Evolutionary conservation across 2,329 filamentous ascomycete species (phyloP), one percentile per base, ranked within the genome.

Genomic region (Endothia cerciana): DNA sequence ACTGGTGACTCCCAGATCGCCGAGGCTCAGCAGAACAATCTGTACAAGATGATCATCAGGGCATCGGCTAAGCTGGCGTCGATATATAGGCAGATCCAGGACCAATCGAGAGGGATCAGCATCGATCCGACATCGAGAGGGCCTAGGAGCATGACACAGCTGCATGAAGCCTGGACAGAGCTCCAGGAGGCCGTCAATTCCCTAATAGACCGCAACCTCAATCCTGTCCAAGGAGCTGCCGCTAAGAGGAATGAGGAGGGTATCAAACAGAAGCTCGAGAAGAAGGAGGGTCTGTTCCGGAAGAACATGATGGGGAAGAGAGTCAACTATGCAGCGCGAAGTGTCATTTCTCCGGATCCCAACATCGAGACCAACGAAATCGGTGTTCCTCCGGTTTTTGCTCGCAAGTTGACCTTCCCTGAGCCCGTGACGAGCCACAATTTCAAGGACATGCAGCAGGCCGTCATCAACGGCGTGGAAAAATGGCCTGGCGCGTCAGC

Each of bases 261-360:
- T 72, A 97, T 99, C 80, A 99, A 99, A 80, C 95, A 99, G 76
- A 91, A 94, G 75, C 85, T 99, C 36, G 95, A 99, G 80, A 99
- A 99, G 84, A 99, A 99, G 80, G 96, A 99, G 75, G 95, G 95
- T 70, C 84, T 99, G 38, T 99, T 99, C 83, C 87, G 95, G 73
- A 98, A 97, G 83, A 97, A 99, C 79, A 98, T 99, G 95, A 99
- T 99, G 95, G 95, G 95, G 68, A 99, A 99, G 83, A 93, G 95
- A 82, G 95, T 99, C 80, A 98, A 99, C 78, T 98, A 95, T 76
- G 95, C 95, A 60, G 95, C 95, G 45, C 91, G 95, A 77, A 97
- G 92, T 85, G 95, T 99, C 76, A 99, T 99, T 72, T 98, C 94
- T 11, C 95, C 95, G 0, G 95, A 99, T 75, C 95, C 95, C 2